A percentile compares a stretch with the other conserved stretches of the same genome.
Evolutionary conservation across 495 filamentous ascomycete genomes (phyloP).

Genomic region (Penicillium tannophilum): DNA sequence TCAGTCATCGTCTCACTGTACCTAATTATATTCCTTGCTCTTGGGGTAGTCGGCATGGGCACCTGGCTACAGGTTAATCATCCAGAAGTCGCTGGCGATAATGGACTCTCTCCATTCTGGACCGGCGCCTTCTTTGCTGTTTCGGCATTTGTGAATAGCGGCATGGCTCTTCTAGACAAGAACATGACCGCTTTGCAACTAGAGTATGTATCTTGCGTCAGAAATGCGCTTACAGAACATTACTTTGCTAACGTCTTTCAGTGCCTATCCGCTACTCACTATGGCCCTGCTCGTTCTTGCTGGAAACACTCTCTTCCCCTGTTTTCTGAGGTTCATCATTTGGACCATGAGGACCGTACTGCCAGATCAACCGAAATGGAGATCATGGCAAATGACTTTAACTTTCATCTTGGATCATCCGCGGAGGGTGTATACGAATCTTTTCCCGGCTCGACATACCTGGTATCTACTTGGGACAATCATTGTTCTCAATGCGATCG

Average conservation of each 20-base stretch:
- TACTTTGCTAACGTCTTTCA: slow-evolving; percentile 19
- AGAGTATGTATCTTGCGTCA: slow-evolving; percentile 21
- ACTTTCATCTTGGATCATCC: slow-evolving; percentile 82
- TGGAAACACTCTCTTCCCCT: slow-evolving; percentile 79
- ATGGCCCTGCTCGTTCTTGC: slow-evolving; percentile 79
- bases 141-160: slow-evolving; percentile 85
- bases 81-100: slow-evolving; percentile 57
- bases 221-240: not conserved
- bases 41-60: slow-evolving; percentile 72
- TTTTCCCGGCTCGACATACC: slow-evolving; percentile 75
- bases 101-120: slow-evolving; percentile 69
- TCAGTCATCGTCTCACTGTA: slow-evolving; percentile 73
- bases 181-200: slow-evolving; percentile 66
- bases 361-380: slow-evolving; percentile 44
- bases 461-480: slow-evolving; percentile 79
- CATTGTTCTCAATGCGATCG: slow-evolving; percentile 73
- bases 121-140: slow-evolving; percentile 49
- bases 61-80: slow-evolving; percentile 67
- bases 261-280: slow-evolving; percentile 69
- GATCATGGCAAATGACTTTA: slow-evolving; percentile 63
- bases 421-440: slow-evolving; percentile 73
- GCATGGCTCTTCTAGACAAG: slow-evolving; percentile 80
- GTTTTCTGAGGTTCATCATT: slow-evolving; percentile 76
- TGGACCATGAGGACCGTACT: slow-evolving; percentile 60
- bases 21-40: slow-evolving; percentile 68